Conservation (phyloP, 768 basidiomycete genomes). For the Mycena epipterygia region DNA sequence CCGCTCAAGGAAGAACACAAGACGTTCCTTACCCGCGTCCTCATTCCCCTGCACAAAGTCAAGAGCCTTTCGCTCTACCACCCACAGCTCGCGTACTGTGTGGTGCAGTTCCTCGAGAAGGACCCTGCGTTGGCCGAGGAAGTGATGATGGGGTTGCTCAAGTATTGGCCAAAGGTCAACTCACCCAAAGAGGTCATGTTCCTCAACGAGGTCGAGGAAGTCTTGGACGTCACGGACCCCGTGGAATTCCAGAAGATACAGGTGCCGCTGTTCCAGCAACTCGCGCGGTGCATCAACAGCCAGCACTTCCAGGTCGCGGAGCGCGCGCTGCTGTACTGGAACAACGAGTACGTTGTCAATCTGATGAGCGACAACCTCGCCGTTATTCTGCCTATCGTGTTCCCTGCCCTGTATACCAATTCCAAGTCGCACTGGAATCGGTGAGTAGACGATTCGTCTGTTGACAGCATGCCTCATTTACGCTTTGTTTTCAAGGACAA, state of each 20-base stretch:
- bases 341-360: conserved; percentile 99
- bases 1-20: conserved; percentile 99
- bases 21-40: conserved; percentile 92
- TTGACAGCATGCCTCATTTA: conserved; percentile 20
- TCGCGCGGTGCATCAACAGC: conserved; percentile 97
- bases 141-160: conserved; percentile 95
- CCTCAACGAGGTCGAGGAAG: conserved; percentile 98
- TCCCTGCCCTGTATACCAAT: conserved; percentile 95
- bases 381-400: conserved; percentile 93
- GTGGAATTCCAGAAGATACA: conserved; percentile 97
- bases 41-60: conserved; percentile 97
- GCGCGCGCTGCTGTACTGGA: conserved; percentile 97
- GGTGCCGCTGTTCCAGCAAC: conserved; percentile 91
- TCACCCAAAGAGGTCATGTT: conserved; percentile 99
- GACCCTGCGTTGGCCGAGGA: conserved; percentile 93
- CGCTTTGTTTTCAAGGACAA: conserved; percentile 73
- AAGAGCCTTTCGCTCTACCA: conserved; percentile 98
- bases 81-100: conserved; percentile 99
- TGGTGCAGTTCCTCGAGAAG: conserved; percentile 99
- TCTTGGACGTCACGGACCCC: conserved; percentile 97
- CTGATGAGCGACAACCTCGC: conserved; percentile 97
- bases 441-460: conserved; percentile 61
- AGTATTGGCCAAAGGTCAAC: conserved; percentile 99
- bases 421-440: conserved; percentile 99
- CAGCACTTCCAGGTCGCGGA: conserved; percentile 99